Percentiles rank a stretch among this genome's conserved stretches.
phyloP scores from a whole-genome alignment of 306 rosid species.

The Pyrus pyrifolia region DNA sequence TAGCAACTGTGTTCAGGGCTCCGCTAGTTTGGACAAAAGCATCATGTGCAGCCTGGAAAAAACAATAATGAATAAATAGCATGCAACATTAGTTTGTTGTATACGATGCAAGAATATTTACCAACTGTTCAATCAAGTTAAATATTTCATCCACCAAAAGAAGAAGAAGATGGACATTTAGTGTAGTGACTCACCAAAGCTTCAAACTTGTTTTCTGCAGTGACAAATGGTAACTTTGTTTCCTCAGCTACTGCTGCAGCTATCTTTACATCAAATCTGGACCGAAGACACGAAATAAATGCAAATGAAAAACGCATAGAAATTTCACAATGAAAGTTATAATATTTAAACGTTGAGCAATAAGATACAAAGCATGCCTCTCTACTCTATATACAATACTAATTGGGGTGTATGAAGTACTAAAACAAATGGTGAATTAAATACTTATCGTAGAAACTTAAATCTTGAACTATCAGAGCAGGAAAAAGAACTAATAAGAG shows the following conservation, averaged over 20 bases:
- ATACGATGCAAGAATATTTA: constrained; percentile 3
- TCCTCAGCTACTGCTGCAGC: constrained; percentile 94
- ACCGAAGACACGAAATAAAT: not conserved
- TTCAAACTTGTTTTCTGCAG: constrained; percentile 97
- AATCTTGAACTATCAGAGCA: not conserved
- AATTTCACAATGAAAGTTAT: not conserved
- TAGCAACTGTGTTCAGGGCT: constrained; percentile 78
- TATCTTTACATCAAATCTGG: constrained; percentile 89
- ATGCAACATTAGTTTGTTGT: constrained; percentile 12
- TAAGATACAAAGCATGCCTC: not conserved
- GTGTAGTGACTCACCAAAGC: constrained; percentile 74
- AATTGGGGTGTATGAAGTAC: not conserved
- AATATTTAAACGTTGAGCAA: not conserved
- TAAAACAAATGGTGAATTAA: not conserved
- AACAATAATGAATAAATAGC: constrained; percentile 13
- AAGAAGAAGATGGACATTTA: not conserved
- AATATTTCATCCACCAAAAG: not conserved
- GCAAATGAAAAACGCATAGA: not conserved
- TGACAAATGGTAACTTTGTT: constrained; percentile 78
- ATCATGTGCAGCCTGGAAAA: constrained; percentile 93
- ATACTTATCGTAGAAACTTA: not conserved
- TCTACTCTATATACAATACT: not conserved
- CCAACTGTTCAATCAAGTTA: constrained; percentile 11
- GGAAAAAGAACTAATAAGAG: not conserved
- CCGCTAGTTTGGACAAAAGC: constrained; percentile 94